Evolutionary conservation across 495 filamentous ascomycete genomes (phyloP), one percentile per base, ranked within the genome.

Genomic region (Talaromyces nanjingensis): DNA sequence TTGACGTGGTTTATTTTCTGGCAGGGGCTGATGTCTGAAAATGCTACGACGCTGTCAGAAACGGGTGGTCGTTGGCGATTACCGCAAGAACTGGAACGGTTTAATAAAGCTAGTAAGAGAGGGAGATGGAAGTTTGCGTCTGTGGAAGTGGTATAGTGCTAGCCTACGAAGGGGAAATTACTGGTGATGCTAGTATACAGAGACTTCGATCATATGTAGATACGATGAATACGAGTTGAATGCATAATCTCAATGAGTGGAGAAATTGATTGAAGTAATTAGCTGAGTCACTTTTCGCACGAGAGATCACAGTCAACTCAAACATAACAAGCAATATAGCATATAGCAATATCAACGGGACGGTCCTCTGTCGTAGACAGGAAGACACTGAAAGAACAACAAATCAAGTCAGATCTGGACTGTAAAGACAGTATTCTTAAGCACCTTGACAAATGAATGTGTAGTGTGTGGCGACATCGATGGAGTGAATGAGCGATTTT

Each of bases 1-100:
- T 63, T 81, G 20, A 76, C 78, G 0, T 81, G 78, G 78, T 77
- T 79, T 63, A 63, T 79, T 4, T 79, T 81, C 42, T 66, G 67
- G 59, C 63, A 67, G 33, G 65, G 27, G 6, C 2, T 37, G 24
- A 14, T 59, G 0, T 16, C 22, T 5, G 27, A 76, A 52, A 64
- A 42, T 33, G 3, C 31, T 31, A 12, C 24, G 25, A 18, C 39
- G 39, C 18, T 2, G 6, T n/a, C 16, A 18, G 16, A 45, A 20
- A 49, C n/a, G n/a, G 45, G 25, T 66, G 18, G 34, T 29, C 20
- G 42, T 56, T 33, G 63, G 22, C 60, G 34, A 8, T 69, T 65
- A n/a, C 34, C n/a, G 34, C 59, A 66, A 14, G 22, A 64, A 33
- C 9, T 62, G 45, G 25, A 34, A 42, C 12, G 25, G 42, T 62